Conservation (phyloP, 176 grass and related monocot genomes). For the Aegilops longissima region DNA sequence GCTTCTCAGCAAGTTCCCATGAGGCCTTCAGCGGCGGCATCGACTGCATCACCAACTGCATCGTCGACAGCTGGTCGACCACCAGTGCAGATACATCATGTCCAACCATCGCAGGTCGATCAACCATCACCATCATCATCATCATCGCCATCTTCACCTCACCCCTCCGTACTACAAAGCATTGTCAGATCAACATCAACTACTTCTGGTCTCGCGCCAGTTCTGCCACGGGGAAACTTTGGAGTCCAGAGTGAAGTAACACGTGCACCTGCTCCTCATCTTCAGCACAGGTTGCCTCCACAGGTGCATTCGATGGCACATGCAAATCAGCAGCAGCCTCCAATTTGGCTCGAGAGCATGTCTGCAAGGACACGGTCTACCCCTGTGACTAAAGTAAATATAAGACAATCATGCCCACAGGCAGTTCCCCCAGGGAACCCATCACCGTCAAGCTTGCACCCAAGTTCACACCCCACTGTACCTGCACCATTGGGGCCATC, state of each 20-base stretch:
- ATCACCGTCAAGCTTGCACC: constrained; percentile 2
- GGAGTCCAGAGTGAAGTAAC: background rate
- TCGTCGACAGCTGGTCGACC: constrained; percentile 15
- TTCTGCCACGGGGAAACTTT: background rate
- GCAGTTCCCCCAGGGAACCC: background rate
- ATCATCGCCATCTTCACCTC: background rate
- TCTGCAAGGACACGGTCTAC: constrained; percentile 16
- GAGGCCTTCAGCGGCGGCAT: constrained; percentile 20
- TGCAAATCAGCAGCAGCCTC: constrained; percentile 41
- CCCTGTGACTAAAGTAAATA: background rate
- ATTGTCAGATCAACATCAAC: constrained; percentile 26
- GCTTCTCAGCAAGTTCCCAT: constrained; percentile 35
- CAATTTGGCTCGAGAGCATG: constrained; percentile 2
- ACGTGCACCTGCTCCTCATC: constrained; percentile 69
- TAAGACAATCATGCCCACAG: background rate
- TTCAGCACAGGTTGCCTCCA: constrained; percentile 39
- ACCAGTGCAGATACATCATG: constrained; percentile 17
- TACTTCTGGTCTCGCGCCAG: constrained; percentile 18
- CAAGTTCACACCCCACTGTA: background rate
- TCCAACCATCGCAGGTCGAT: constrained; percentile 16
- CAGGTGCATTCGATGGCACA: constrained; percentile 14
- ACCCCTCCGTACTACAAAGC: background rate
- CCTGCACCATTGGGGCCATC: background rate
- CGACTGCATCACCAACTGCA: background rate
- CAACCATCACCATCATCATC: constrained; percentile 5